Conservation (phyloP, 306 rosid genomes). For the Erythrophleum fordii region DNA sequence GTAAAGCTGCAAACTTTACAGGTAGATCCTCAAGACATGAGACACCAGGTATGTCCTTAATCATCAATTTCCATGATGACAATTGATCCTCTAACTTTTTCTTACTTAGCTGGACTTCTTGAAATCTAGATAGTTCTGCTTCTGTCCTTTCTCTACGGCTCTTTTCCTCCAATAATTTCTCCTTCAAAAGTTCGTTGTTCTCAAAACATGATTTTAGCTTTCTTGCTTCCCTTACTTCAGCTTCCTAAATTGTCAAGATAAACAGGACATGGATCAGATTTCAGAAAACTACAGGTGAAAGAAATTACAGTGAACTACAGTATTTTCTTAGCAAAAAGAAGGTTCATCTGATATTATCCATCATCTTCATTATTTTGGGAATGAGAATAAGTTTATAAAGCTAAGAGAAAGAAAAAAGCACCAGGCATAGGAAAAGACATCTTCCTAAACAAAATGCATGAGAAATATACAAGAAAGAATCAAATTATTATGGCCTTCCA, state of each 20-base stretch:
- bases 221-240: slow-evolving; percentile 93
- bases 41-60: slow-evolving; percentile 77
- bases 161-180: slow-evolving; percentile 82
- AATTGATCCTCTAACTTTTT: slow-evolving; percentile 79
- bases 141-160: slow-evolving; percentile 74
- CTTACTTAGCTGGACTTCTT: slow-evolving; percentile 67
- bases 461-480: background rate
- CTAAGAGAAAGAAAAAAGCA: background rate
- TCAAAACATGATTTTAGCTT: slow-evolving; percentile 82
- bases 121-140: slow-evolving; percentile 73
- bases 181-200: slow-evolving; percentile 74
- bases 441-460: slow-evolving; percentile 5
- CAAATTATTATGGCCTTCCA: background rate
- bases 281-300: slow-evolving; percentile 14
- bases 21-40: slow-evolving; percentile 81
- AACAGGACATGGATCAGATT: slow-evolving; percentile 17
- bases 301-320: slow-evolving; percentile 1
- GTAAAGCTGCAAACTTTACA: slow-evolving; percentile 76
- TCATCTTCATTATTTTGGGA: background rate
- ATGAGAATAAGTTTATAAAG: slow-evolving; percentile 8
- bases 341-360: background rate
- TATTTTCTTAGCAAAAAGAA: slow-evolving; percentile 19
- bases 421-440: background rate
- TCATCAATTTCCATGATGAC: slow-evolving; percentile 68
- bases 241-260: slow-evolving; percentile 66